A percentile compares a stretch with the other conserved stretches of the same genome.
phyloP scores from a whole-genome alignment of 2,329 filamentous ascomycete species.

The Ascochyta pisi region DNA sequence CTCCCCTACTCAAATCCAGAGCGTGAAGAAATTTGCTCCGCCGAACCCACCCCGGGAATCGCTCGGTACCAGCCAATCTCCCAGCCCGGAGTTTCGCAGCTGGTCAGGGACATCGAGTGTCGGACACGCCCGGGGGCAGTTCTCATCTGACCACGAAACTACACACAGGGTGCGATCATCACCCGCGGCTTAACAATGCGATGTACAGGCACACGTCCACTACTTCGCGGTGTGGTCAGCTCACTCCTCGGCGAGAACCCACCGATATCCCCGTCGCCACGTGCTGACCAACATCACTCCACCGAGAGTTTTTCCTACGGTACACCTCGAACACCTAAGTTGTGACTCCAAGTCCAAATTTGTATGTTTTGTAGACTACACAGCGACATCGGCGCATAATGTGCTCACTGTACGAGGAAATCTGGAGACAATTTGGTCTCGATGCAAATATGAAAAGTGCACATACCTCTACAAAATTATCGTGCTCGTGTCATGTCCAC shows the following conservation, averaged over 20 bases:
- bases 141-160: slow-evolving; percentile 15
- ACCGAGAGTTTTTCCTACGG: neutral
- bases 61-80: slow-evolving; percentile 14
- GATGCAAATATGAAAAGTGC: slow-evolving; percentile 5
- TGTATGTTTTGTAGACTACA: slow-evolving; percentile 12
- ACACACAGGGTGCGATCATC: slow-evolving; percentile 5
- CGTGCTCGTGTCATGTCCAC: slow-evolving; percentile 16
- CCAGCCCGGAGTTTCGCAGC: slow-evolving; percentile 4
- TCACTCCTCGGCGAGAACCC: slow-evolving; percentile 2
- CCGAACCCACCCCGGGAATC: slow-evolving; percentile 15
- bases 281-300: slow-evolving; percentile 16
- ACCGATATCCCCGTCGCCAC: slow-evolving; percentile 14
- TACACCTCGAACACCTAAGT: neutral
- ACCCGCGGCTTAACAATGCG: neutral
- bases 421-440: slow-evolving; percentile 12
- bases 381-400: slow-evolving; percentile 16
- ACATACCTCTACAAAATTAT: slow-evolving; percentile 15
- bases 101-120: slow-evolving; percentile 5
- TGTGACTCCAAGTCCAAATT: slow-evolving; percentile 10
- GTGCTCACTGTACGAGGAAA: slow-evolving; percentile 7
- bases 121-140: slow-evolving; percentile 13
- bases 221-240: slow-evolving; percentile 5
- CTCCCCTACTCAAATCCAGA: slow-evolving; percentile 1
- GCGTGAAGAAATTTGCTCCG: slow-evolving; percentile 16
- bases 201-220: slow-evolving; percentile 11